phyloP scores from a whole-genome alignment of 2,329 filamentous ascomycete species.

The Orbilia brochopaga region DNA sequence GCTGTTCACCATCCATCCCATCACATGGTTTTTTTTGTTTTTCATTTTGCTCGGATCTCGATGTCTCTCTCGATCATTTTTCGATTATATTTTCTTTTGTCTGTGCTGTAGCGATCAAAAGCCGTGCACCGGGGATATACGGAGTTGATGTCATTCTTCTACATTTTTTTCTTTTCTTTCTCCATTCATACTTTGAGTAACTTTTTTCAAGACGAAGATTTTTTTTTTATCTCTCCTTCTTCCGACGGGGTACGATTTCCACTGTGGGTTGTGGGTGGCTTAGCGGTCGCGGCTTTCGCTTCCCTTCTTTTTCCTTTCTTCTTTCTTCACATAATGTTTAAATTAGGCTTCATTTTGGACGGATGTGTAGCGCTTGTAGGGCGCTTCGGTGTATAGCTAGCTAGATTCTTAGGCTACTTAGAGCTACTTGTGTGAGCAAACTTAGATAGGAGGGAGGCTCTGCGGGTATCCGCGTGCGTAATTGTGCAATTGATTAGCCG shows the following conservation, averaged over 20 bases:
- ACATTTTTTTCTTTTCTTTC: slow-evolving; percentile 4
- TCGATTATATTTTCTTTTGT: slow-evolving; percentile 1
- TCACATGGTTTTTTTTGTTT: slow-evolving; percentile 9
- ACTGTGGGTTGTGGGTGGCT: too few relatives aligned
- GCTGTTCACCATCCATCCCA: not conserved
- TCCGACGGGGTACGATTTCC: not conserved
- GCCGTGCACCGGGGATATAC: slow-evolving; percentile 46
- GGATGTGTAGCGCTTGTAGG: slow-evolving; percentile 15
- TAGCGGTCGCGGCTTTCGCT: too few relatives aligned
- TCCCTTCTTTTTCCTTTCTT: slow-evolving; percentile 7
- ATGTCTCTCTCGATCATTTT: slow-evolving; percentile 7
- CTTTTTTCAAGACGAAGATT: too few relatives aligned
- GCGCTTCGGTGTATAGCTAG: slow-evolving; percentile 7
- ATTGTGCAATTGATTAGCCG: too few relatives aligned
- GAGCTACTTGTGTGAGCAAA: too few relatives aligned
- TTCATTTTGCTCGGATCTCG: not conserved
- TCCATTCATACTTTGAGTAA: too few relatives aligned
- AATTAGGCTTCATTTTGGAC: slow-evolving; percentile 8
- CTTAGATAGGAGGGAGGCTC: too few relatives aligned
- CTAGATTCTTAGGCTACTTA: too few relatives aligned
- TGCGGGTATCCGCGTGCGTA: too few relatives aligned
- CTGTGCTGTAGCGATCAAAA: slow-evolving; percentile 16
- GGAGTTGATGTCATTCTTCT: slow-evolving; percentile 28
- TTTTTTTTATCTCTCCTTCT: not conserved
- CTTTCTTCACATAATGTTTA: slow-evolving; percentile 30